A percentile compares a stretch with the other conserved stretches of the same genome.
Conservation (phyloP, 371 early-diverging fungal species). For the Mortierella sp. region DNA sequence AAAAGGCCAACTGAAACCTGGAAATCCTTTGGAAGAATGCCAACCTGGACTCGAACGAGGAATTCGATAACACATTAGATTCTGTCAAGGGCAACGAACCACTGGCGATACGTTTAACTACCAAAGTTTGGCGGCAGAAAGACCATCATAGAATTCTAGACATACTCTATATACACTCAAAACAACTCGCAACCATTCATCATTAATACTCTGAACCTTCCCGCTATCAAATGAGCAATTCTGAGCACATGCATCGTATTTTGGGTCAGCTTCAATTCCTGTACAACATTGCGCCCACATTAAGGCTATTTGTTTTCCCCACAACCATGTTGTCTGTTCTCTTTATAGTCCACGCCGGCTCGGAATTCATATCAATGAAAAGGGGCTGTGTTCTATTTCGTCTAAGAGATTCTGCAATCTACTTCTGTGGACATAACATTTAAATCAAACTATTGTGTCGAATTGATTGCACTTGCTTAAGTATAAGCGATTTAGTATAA, state of each 20-base stretch:
- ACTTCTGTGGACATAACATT: not conserved
- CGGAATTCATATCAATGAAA: not conserved
- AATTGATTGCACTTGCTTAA: not conserved
- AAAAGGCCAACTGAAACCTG: constrained; percentile 40
- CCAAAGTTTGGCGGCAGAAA: constrained; percentile 70
- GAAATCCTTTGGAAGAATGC: constrained; percentile 54
- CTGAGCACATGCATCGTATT: no score
- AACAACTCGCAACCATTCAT: constrained; percentile 38
- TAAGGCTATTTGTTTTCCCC: not conserved
- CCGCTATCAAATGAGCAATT: not conserved
- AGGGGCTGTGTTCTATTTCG: not conserved
- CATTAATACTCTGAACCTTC: not conserved
- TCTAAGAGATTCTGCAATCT: not conserved
- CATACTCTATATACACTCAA: constrained; percentile 74
- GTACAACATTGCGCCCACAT: not conserved
- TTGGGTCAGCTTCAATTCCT: not conserved
- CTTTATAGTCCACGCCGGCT: not conserved
- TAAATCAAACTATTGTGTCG: not conserved
- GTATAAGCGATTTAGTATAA: not conserved
- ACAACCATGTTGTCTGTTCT: no score
- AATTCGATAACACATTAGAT: constrained; percentile 69
- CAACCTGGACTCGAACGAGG: constrained; percentile 74
- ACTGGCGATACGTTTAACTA: constrained; percentile 65
- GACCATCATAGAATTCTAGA: constrained; percentile 74
- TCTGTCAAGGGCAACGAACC: constrained; percentile 68